Base-by-base conservation (phyloP, 1,139 yeast species). In the Candida tropicalis region DNA sequence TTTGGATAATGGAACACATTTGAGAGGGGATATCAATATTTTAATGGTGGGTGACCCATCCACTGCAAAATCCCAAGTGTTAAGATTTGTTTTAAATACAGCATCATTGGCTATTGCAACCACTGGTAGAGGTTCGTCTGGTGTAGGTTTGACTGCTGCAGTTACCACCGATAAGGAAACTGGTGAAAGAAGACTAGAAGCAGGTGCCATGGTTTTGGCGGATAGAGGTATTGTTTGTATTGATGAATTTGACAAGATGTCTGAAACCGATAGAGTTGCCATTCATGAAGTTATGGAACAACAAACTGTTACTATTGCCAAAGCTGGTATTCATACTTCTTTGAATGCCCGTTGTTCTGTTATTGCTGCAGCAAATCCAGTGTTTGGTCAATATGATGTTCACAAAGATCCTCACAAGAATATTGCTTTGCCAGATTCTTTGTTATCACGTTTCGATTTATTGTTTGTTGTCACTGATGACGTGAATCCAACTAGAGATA, bases 231-330 rank as follows among this genome's bases (percentile, higher is more conserved):
- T 95, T 48, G 98, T 93, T 35, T 93, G 99, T 78, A 95, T 93
- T 60, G 99, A 93, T 75, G 99, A 93, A 72, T 93, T 93, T 60
- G 99, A 93, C 70, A 93, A 93, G 65, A 93, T 93, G 99, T 84
- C 89, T 49, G 99, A 95, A 63, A 80, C 84, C 24, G 99, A 93
- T 68, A 80, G 99, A 64, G 99, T 93, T 42, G 98, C 99, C 1
- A 93, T 93, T 58, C 99, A 93, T 68, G 99, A 93, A 77, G 99
- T 93, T 40, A 95, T 93, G 99, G 99, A 93, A 71, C 99, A 93
- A 68, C 99, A 95, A 64, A 93, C 99, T 0, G 97, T 93, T 24
- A 93, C 99, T 1, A 91, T 93, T 62, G 97, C 99, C 39, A 95
- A 93, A 64, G 99, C 99, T 1, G 99, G 99, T 54, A 93, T 93